phyloP scores from a whole-genome alignment of 2,329 filamentous ascomycete genomes.

The Nemania diffusa region DNA sequence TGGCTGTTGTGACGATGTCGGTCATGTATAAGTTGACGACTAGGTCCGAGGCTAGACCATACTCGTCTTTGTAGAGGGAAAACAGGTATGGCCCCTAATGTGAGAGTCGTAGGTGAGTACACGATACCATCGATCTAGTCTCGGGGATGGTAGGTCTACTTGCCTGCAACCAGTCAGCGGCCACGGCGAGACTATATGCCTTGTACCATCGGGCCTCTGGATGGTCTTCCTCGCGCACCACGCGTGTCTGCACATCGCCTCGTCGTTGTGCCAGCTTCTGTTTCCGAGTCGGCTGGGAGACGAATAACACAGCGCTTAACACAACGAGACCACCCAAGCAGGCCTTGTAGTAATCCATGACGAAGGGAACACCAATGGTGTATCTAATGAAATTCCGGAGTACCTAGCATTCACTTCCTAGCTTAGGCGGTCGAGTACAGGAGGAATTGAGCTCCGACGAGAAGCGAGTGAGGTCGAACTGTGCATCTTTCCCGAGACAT shows the following conservation, averaged over 20 bases:
- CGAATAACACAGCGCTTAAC: constrained; percentile 43
- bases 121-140: not conserved
- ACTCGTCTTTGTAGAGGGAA: constrained; percentile 46
- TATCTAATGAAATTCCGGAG: not conserved
- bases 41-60: constrained; percentile 38
- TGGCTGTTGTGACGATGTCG: constrained; percentile 60
- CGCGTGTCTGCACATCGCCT: constrained; percentile 29
- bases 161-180: constrained; percentile 60
- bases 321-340: constrained; percentile 42
- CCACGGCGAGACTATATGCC: constrained; percentile 57
- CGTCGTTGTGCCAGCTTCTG: constrained; percentile 39
- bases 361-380: not conserved
- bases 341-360: constrained; percentile 31
- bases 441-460: constrained; percentile 12
- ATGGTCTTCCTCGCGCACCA: constrained; percentile 45
- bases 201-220: constrained; percentile 56
- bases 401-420: not conserved
- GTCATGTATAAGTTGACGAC: constrained; percentile 56
- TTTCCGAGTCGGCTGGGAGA: constrained; percentile 45
- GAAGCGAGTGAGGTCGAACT: constrained; percentile 10
- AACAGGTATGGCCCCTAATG: constrained; percentile 46
- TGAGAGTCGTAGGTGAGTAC: not conserved
- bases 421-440: not conserved
- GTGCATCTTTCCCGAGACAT: not conserved
- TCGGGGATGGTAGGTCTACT: not conserved